phyloP scores from a whole-genome alignment of 2,329 filamentous ascomycete species.

The Xylaria sp. region DNA sequence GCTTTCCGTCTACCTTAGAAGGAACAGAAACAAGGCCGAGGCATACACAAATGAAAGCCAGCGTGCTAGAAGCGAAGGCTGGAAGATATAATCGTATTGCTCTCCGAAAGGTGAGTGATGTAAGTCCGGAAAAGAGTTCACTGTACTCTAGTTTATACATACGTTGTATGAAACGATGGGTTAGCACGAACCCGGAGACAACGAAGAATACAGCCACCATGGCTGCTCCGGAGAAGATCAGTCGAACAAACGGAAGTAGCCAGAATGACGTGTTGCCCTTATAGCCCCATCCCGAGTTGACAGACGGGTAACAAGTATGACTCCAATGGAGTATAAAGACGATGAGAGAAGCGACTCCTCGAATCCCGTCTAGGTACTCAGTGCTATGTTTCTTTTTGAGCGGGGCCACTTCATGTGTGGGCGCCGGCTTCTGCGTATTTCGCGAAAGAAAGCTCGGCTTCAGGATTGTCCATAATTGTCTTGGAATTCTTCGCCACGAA shows the following conservation, averaged over 20 bases:
- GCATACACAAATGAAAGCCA: conserved; percentile 50
- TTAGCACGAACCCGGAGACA: conserved; percentile 56
- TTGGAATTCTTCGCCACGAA: conserved; percentile 36
- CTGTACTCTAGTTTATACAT: conserved; percentile 49
- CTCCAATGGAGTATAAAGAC: conserved; percentile 55
- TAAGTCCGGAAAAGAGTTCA: conserved; percentile 47
- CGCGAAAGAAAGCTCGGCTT: conserved; percentile 47
- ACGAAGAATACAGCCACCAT: conserved; percentile 58
- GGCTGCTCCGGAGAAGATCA: conserved; percentile 53
- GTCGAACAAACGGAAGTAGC: conserved; percentile 54
- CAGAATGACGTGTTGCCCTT: conserved; percentile 48
- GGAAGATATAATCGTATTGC: conserved; percentile 56
- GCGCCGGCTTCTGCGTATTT: conserved; percentile 27
- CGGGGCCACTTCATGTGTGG: conserved; percentile 32
- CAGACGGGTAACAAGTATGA: conserved; percentile 45
- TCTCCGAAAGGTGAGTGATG: conserved; percentile 57
- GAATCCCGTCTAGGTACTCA: conserved; percentile 56
- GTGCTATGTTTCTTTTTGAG: conserved; percentile 46
- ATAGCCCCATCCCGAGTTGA: conserved; percentile 52
- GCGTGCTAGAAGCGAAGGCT: conserved; percentile 52
- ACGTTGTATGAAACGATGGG: conserved; percentile 53
- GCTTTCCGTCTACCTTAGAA: conserved; percentile 43
- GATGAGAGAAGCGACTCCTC: conserved; percentile 55
- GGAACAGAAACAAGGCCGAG: conserved; percentile 44
- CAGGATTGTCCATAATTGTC: conserved; percentile 41